Evolutionary conservation across 305 asterid genomes (phyloP), one percentile per base, ranked within the genome.

Genomic region (Nicotiana rustica): DNA sequence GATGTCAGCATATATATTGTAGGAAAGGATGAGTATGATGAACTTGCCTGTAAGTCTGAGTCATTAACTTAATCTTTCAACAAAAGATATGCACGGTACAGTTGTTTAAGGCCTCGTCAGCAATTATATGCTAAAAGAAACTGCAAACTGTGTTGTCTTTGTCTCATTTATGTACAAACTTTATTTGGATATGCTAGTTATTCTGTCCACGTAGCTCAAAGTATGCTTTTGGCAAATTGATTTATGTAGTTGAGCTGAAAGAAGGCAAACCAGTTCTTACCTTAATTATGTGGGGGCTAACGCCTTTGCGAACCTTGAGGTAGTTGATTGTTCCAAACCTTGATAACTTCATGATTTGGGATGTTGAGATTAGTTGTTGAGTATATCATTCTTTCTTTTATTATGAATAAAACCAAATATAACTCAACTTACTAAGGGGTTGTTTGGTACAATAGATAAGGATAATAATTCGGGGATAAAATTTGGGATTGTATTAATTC

Each of bases 1-100:
- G 99, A 96, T 89, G 97, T 96, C 86, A 94, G 94, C 87, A 85
- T 93, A 82, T 96, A 85, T 75, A 90, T 94, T 76, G 99, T 96
- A 84, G 99, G 98, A 89, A 96, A 96, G 92, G 99, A 96, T 83
- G 98, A 91, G 77, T 96, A 96, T 15, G 98, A 96, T 87, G 98
- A 96, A 90, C 97, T 93, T 86, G 94, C 97, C 41, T 86, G 98
- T 94, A 91, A 93, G 98, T 89, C 29, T 15, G 59, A 73, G 64
- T 49, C 79, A 73, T 75, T 52, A 52, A 7, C 44, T 56, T 7
- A 6, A 52, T 73, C 8, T 52, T 52, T 75, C 3, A 29, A 29
- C 8, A 1, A 25, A 75, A 25, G 15, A 52, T 25, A 52, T 25
- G 19, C 61, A 47, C 47, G 36, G 78, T 71, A 71, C 61, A 71